Conservation (phyloP, 1,284 basidiomycete species). For the Singerocomus inundabilis region DNA sequence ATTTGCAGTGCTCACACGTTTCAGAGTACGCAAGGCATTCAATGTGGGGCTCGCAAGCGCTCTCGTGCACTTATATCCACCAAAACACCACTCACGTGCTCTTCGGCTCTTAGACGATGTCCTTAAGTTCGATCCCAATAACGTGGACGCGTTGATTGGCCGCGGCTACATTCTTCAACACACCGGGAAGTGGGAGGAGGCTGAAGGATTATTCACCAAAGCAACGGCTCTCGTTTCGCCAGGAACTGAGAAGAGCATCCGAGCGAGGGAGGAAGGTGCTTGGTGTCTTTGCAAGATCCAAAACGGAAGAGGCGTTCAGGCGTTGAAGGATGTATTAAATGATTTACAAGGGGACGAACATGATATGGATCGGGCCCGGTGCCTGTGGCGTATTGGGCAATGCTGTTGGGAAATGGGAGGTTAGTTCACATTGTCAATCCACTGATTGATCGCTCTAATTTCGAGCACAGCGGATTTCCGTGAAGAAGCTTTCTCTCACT, state of each 20-base stretch:
- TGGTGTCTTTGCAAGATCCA: constrained; percentile 79
- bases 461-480: constrained; percentile 39
- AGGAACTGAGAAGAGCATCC: constrained; percentile 51
- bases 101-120: constrained; percentile 72
- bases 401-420: constrained; percentile 78
- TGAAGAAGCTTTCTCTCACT: constrained; percentile 75
- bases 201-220: constrained; percentile 58
- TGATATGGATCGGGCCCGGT: constrained; percentile 66
- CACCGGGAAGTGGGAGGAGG: constrained; percentile 68
- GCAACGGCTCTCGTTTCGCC: constrained; percentile 49
- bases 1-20: constrained; percentile 1
- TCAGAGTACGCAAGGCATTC: constrained; percentile 59
- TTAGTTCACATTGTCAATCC: constrained; percentile 35
- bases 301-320: constrained; percentile 50
- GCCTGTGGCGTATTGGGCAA: constrained; percentile 82
- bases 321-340: constrained; percentile 60
- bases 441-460: constrained; percentile 6
- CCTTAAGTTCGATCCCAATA: constrained; percentile 59
- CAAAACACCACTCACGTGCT: constrained; percentile 86
- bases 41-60: constrained; percentile 68
- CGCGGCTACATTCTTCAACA: constrained; percentile 74
- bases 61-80: constrained; percentile 84
- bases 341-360: constrained; percentile 51
- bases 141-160: constrained; percentile 70
- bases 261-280: constrained; percentile 79